Base-by-base conservation (phyloP, 2,329 filamentous ascomycete species). In the Teratosphaeria nubilosa region DNA sequence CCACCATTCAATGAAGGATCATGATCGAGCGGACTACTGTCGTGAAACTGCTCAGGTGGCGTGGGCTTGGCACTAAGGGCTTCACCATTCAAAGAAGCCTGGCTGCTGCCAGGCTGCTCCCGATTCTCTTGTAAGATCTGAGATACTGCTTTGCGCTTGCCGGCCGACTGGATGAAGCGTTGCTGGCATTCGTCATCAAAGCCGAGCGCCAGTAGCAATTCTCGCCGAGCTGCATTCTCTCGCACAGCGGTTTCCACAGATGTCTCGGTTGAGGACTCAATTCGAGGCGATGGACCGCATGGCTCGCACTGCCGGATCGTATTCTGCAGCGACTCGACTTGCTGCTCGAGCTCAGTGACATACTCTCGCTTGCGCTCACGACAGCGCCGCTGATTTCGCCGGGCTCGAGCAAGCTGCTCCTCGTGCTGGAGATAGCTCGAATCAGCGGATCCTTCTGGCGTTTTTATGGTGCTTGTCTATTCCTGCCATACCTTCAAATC, bases 361-460 rank as follows among this genome's bases (percentile, higher is more conserved):
- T 53, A 32, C 2, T 30, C 51, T n/a, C 51, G 51, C 51, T 53
- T 53, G 13, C 51, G 51, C 20, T 53, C 51, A 27, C 51, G 51
- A 20, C 51, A 53, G 7, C 51, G 22, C 22, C 31, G 51, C 51
- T 53, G 51, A 13, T 53, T 53, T 1, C 51, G 51, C 11, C 51
- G 51, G 22, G 31, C 31, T 30, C 51, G 51, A 1, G 51, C 51
- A 16, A 53, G 51, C 31, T 53, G 51, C 31, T 53, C 51, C 16
- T 53, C 24, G 14, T 53, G 31, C 51, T 22, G 60, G 63, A 57
- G 72, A 68, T 48, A 64, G 66, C 56, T 66, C 65, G 22, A 80
- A 63, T 66, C 73, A 72, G 65, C 77, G 75, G 20, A 20, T 48
- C 9, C 5, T 48, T 22, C 13, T 9, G 16, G 41, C 3, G 9